Conservation (phyloP, 2,329 filamentous ascomycete species). For the Penicillium sp. region DNA sequence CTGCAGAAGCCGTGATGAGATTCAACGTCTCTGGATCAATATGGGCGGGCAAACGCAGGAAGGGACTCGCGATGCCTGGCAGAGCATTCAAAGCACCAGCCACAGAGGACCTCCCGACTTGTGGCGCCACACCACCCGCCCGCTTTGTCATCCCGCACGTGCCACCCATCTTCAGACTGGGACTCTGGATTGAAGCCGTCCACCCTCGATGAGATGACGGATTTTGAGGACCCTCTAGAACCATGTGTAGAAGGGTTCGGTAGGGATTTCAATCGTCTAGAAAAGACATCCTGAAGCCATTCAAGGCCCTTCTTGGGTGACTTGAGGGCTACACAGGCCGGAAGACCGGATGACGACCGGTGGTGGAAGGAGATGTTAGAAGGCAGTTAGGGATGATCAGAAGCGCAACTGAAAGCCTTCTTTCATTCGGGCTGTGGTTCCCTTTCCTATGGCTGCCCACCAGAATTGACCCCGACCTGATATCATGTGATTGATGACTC, state of each 20-base stretch:
- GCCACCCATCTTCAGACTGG: conserved; percentile 13
- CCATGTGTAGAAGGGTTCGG: background rate
- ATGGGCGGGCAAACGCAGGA: conserved; percentile 16
- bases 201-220: conserved; percentile 3
- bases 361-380: conserved; percentile 21
- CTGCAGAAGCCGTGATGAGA: background rate
- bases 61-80: conserved; percentile 17
- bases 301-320: background rate
- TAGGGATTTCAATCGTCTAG: conserved; percentile 2
- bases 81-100: conserved; percentile 10
- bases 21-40: background rate
- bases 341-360: conserved; percentile 4
- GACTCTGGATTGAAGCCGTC: conserved; percentile 3
- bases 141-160: conserved; percentile 17
- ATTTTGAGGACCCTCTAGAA: conserved; percentile 7
- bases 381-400: conserved; percentile 17
- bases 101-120: conserved; percentile 6
- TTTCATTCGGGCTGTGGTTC: conserved; percentile 18
- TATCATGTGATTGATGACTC: conserved; percentile 25
- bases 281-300: conserved; percentile 1
- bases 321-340: conserved; percentile 1
- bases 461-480: conserved; percentile 22
- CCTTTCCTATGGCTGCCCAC: conserved; percentile 18
- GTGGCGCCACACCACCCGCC: conserved; percentile 8
- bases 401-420: conserved; percentile 13